Conservation (phyloP, 345 rosid genomes). For the Orychophragmus violaceus region DNA sequence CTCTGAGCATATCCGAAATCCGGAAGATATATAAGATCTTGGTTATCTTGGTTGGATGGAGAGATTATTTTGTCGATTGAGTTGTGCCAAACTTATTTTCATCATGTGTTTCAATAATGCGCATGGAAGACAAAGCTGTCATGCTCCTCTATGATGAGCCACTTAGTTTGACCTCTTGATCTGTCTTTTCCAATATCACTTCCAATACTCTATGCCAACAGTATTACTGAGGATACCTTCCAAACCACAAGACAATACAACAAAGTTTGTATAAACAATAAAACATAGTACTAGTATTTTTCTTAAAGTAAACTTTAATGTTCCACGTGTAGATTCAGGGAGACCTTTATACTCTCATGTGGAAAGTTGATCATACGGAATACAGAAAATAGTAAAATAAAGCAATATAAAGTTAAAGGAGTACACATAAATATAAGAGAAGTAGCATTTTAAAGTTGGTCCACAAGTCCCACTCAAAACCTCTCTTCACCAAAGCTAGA, state of each 20-base stretch:
- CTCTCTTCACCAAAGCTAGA: constrained; percentile 24
- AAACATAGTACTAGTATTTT: background rate
- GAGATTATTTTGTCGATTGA: background rate
- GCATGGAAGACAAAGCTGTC: constrained; percentile 5
- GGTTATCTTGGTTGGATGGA: too few species aligned
- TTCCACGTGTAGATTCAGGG: background rate
- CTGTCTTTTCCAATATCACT: constrained; percentile 16
- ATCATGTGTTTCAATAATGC: constrained; percentile 1
- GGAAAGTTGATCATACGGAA: background rate
- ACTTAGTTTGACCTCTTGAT: constrained; percentile 9
- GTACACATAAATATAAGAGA: background rate
- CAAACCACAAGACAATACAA: background rate
- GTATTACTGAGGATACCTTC: background rate
- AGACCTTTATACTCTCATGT: background rate
- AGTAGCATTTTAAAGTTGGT: constrained; percentile 12
- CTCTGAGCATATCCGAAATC: too few species aligned
- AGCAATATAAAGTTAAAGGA: background rate
- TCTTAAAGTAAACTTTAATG: background rate
- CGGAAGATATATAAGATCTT: too few species aligned
- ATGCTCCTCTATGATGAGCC: background rate
- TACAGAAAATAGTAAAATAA: background rate
- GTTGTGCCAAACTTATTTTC: background rate
- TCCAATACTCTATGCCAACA: background rate
- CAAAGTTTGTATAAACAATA: background rate
- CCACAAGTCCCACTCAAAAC: constrained; percentile 4